Evolutionary conservation across 176 grass and related monocot genomes (phyloP), one percentile per base, ranked within the genome.

Genomic region (Oryza longistaminata): DNA sequence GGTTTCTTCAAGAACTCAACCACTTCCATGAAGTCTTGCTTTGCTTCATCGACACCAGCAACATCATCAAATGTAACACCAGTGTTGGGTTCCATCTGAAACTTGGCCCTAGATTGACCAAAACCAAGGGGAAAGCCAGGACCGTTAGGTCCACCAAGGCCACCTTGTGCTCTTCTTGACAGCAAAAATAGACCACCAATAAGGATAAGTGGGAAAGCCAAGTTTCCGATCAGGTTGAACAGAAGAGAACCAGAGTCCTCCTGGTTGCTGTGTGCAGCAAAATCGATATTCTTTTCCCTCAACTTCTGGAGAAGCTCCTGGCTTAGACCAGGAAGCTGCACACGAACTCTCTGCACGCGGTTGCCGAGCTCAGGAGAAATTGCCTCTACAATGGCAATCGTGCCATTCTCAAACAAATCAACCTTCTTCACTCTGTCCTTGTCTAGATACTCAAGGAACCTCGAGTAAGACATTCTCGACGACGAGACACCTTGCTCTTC

Each of bases 71-170:
- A 98, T 10, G 96, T 95, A 66, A 98, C 93, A 64, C 96, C 96
- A 65, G 96, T 98, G 85, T 98, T 98, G 37, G 96, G 96, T 66
- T 98, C 96, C 96, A 98, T 98, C 85, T 98, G 96, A 76, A 98
- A 98, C 89, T 98, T 98, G 89, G 96, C 96, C 76, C 66, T 90
- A 70, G 96, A 98, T 62, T 98, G 96, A 68, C 96, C 93, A 71
- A 98, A 90, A 24, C 85, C 87, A 82, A 98, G 96, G 6, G 96
- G 96, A 70, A 95, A 95, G 9, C 96, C 96, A 78, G 96, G 96
- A 12, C 96, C 93, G 19, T 90, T 90, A 7, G 96, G 96, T 17
- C 93, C 96, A 85, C 96, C 96, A 87, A 95, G 86, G 26, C 95
- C 95, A 81, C 93, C 95, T 9, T 90, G 89, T 16, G 80, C 92